Evolutionary conservation across 139 green algal genomes (phyloP).

Genomic region (Penium margaritaceum): DNA sequence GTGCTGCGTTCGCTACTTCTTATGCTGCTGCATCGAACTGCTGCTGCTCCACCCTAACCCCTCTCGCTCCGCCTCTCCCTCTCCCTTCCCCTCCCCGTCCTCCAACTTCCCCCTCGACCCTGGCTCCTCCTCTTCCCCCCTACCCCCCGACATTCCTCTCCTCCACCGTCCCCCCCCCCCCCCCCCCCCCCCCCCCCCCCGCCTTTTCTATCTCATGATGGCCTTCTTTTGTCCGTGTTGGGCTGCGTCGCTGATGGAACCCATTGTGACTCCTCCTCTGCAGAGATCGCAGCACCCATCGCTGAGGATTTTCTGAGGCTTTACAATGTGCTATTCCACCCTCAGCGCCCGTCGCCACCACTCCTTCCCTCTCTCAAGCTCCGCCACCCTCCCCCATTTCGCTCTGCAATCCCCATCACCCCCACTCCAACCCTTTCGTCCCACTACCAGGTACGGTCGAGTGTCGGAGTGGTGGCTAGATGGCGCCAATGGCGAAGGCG

Average conservation of each 20-base stretch:
- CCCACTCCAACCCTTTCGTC: neutral
- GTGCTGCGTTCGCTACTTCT: neutral
- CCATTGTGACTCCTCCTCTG: no score
- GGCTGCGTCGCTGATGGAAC: no score
- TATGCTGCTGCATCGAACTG: neutral
- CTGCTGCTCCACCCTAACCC: neutral
- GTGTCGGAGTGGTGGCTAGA: neutral
- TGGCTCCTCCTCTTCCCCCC: no score
- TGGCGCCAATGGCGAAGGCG: constrained; percentile 9
- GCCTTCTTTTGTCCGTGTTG: no score
- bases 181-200: no score
- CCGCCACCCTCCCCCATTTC: neutral
- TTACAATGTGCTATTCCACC: neutral
- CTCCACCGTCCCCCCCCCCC: no score
- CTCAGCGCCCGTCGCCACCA: neutral
- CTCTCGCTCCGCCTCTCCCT: neutral
- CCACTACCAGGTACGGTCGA: constrained; percentile 8
- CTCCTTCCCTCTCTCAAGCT: neutral
- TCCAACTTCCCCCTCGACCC: no score
- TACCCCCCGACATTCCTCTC: no score
- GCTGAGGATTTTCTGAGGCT: neutral
- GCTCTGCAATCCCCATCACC: neutral
- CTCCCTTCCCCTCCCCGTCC: neutral
- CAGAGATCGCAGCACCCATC: no score
- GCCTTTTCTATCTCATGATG: no score